phyloP scores from a whole-genome alignment of 129 eudicot genomes.

The Apium graveolens region DNA sequence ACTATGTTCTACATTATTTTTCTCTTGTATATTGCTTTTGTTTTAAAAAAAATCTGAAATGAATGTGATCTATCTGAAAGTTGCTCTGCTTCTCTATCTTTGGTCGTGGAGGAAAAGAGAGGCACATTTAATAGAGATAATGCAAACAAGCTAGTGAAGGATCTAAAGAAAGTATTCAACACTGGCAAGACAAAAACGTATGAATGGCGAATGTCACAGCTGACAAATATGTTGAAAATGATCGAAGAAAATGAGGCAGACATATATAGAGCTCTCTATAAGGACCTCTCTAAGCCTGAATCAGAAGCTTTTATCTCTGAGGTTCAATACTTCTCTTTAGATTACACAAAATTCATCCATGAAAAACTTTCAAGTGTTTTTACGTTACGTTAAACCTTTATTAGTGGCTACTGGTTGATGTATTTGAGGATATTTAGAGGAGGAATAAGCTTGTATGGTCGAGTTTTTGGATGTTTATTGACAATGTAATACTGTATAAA shows the following conservation, averaged over 20 bases:
- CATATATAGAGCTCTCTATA: conserved; percentile 20
- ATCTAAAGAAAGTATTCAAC: conserved; percentile 15
- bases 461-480: not conserved
- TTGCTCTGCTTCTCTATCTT: conserved; percentile 12
- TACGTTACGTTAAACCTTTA: not conserved
- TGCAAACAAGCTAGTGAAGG: conserved; percentile 22
- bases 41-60: not conserved
- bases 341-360: not conserved
- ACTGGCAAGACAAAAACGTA: conserved; percentile 24
- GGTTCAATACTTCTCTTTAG: conserved; percentile 11
- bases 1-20: not conserved
- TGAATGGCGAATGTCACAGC: conserved; percentile 25
- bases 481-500: not conserved
- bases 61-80: conserved; percentile 3
- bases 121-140: conserved; percentile 1
- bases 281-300: conserved; percentile 30
- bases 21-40: not conserved
- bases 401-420: not conserved
- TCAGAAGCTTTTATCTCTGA: conserved; percentile 28
- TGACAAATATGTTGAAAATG: conserved; percentile 18
- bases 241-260: conserved; percentile 24
- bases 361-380: not conserved
- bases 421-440: not conserved
- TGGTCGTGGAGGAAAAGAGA: conserved; percentile 12
- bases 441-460: not conserved